A percentile compares a stretch with the other conserved stretches of the same genome.
phyloP scores from a whole-genome alignment of 495 filamentous ascomycete genomes.

The Letharia columbiana region DNA sequence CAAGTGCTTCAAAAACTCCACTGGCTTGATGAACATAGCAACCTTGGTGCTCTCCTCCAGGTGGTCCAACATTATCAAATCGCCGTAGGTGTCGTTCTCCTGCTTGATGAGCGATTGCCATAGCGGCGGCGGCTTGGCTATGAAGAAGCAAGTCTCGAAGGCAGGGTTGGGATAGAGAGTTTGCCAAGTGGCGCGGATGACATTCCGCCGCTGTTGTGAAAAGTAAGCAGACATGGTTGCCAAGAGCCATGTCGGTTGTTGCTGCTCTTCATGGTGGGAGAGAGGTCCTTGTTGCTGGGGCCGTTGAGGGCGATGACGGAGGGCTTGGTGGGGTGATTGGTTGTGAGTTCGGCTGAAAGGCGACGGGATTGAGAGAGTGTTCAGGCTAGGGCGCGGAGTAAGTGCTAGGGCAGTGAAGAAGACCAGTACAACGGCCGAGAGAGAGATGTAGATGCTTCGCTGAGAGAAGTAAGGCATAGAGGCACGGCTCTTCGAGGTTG shows the following conservation, averaged over 20 bases:
- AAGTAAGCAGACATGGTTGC: constrained; percentile 8
- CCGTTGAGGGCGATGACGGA: not conserved
- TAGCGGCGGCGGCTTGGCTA: not conserved
- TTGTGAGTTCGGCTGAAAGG: not conserved
- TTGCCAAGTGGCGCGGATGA: constrained; percentile 21
- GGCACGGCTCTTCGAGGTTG: not conserved
- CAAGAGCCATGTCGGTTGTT: constrained; percentile 15
- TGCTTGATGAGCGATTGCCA: constrained; percentile 16
- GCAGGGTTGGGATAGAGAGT: not conserved
- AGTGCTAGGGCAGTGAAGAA: not conserved
- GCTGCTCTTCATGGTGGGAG: not conserved
- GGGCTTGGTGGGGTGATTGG: not conserved
- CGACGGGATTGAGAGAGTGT: not conserved
- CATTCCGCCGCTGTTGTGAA: constrained; percentile 10
- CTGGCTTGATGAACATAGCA: constrained; percentile 9
- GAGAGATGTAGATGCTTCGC: not conserved
- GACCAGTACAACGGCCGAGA: not conserved
- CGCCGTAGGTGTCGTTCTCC: constrained; percentile 19
- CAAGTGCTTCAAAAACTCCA: constrained; percentile 8
- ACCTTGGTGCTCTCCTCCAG: constrained; percentile 7
- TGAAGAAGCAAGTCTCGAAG: constrained; percentile 13
- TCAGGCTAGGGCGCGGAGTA: not conserved
- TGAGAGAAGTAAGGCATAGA: not conserved
- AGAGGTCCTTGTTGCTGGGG: not conserved
- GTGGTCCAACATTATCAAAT: constrained; percentile 7